Conservation (phyloP, 2,329 filamentous ascomycete species). For the Kalmusia sp. region DNA sequence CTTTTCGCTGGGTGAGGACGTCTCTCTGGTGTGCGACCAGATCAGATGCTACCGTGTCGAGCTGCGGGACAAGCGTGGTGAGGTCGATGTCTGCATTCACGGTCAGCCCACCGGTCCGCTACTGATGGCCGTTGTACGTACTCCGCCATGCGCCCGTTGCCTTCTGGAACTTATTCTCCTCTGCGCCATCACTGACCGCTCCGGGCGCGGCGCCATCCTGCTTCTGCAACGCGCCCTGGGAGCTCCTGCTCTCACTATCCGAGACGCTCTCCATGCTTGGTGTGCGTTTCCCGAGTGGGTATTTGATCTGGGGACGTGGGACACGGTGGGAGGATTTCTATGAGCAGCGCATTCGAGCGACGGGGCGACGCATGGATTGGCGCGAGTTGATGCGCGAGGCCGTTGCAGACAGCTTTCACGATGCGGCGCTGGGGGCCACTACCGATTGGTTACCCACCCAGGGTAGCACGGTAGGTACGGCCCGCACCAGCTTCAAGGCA, state of each 20-base stretch:
- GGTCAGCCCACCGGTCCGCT: conserved; percentile 19
- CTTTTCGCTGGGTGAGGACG: conserved; percentile 94
- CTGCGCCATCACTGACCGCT: conserved; percentile 31
- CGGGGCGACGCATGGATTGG: conserved; percentile 16
- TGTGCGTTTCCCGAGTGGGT: neutral
- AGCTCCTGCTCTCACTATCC: conserved; percentile 32
- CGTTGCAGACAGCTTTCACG: conserved; percentile 34
- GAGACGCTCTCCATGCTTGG: conserved; percentile 45
- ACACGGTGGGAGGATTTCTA: neutral
- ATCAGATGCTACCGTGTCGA: conserved; percentile 94
- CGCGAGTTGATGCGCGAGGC: conserved; percentile 14
- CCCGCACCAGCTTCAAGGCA: conserved; percentile 15
- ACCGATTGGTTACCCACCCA: conserved; percentile 35
- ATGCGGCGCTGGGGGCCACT: conserved; percentile 22
- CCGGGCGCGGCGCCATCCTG: conserved; percentile 13
- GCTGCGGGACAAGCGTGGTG: conserved; percentile 78
- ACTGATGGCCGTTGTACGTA: conserved; percentile 51
- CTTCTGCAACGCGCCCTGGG: conserved; percentile 29
- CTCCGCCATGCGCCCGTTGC: conserved; percentile 97
- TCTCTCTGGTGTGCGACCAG: conserved; percentile 93
- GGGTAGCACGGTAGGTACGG: too few relatives aligned
- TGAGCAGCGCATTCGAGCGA: neutral
- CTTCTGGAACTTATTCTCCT: conserved; percentile 92
- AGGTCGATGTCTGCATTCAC: conserved; percentile 77
- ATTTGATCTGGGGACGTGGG: neutral